Evolutionary conservation across 2,329 filamentous ascomycete species (phyloP), one percentile per base, ranked within the genome.

Genomic region (Epichloe sylvatica): DNA sequence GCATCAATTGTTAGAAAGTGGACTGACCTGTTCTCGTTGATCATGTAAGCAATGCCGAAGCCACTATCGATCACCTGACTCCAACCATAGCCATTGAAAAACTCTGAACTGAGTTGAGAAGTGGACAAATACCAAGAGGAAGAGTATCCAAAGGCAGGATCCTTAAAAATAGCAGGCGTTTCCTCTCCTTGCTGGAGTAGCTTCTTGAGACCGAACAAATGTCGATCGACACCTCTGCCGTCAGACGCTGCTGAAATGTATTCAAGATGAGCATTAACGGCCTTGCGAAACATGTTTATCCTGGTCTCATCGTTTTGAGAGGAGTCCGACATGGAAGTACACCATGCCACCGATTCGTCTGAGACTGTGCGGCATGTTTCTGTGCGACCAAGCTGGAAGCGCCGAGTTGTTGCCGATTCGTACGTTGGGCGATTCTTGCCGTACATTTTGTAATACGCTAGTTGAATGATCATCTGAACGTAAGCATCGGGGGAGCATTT

Each of bases 61-160:
- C 92, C 92, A 53, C 84, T 86, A 62, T 97, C 90, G 49, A 97
- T 85, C 47, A 98, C 92, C 73, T 98, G 91, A 64, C 86, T 92
- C 92, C 92, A 98, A 43, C 92, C 92, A 68, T 98, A 98, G 23
- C 94, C 92, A 66, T 98, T 98, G 71, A 97, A 98, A 75, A 86
- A 96, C 73, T 98, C 94, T 35, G 84, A 90, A 69, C 85, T 92
- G 65, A 98, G 73, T 72, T 98, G 94, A 53, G 81, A 88, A 30
- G 83, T 88, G 30, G 84, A 91, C 52, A 98, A 74, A 70, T 81
- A 95, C 92, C 92, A 98, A 13, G 83, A 88, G 62, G 77, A 74
- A 52, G 83, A 90, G 74, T 97, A 98, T 4, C 70, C 64, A 66
- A 78, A 97, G 3, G 90, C 84, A 0, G 90, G 87, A 64, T 98